Percentiles rank a stretch among this genome's conserved stretches.
Conservation (phyloP, 2,329 filamentous ascomycete genomes). For the Fusarium sp. region DNA sequence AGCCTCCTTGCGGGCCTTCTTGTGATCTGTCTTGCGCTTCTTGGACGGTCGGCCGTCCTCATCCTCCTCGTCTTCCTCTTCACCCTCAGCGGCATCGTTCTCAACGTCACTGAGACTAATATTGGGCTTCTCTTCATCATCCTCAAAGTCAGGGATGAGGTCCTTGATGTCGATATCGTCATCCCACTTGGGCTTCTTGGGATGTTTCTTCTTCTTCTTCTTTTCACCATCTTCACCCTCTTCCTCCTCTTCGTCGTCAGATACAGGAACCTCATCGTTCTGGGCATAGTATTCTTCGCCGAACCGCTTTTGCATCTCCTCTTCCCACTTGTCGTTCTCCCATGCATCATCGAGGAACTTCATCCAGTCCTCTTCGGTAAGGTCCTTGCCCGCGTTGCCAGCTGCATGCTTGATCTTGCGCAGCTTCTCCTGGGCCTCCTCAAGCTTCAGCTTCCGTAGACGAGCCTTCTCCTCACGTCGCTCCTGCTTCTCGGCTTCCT, state of each 20-base stretch:
- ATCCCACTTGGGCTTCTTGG: conserved; percentile 81
- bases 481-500: conserved; percentile 81
- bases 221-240: conserved; percentile 69
- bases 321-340: conserved; percentile 90
- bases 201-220: conserved; percentile 57
- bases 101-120: conserved; percentile 65
- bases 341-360: conserved; percentile 88
- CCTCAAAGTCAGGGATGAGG: conserved; percentile 86
- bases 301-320: conserved; percentile 89
- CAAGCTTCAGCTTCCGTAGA: conserved; percentile 87
- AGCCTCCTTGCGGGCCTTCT: conserved; percentile 67
- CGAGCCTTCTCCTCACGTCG: conserved; percentile 85
- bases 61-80: conserved; percentile 54
- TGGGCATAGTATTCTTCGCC: conserved; percentile 91
- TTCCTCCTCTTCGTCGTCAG: conserved; percentile 71
- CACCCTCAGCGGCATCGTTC: conserved; percentile 52
- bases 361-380: conserved; percentile 83
- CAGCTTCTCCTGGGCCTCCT: conserved; percentile 89
- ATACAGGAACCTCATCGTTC: conserved; percentile 74
- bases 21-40: conserved; percentile 70
- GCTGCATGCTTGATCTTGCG: conserved; percentile 90
- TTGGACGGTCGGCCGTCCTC: conserved; percentile 63
- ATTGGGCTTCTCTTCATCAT: conserved; percentile 65
- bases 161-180: conserved; percentile 98
- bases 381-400: conserved; percentile 75